Evolutionary conservation across 371 early-diverging fungal species (phyloP), one percentile per base, ranked within the genome.

Genomic region (Dichotomocladium elegans): DNA sequence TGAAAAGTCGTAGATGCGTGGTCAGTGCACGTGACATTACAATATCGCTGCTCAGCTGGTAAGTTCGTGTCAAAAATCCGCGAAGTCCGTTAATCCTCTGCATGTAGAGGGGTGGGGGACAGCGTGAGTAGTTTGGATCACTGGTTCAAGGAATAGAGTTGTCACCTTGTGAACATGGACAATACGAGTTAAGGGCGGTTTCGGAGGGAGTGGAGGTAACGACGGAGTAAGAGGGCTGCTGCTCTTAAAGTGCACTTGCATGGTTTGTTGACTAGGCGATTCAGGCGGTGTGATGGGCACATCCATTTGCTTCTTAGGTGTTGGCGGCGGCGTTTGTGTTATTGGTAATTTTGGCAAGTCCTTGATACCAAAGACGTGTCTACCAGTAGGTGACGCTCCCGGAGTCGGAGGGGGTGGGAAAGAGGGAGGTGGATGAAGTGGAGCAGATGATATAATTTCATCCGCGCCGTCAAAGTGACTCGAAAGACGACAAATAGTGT

Each of bases 11-110:
- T 6, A 54, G 35, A 15, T 53, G 53, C 9, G 53, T 43, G 22
- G 56, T 53, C 3, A 45, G 43, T 15, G 63, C 47, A 2, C 52
- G 46, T 41, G 63, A 63, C 46, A 51, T 47, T 41, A 63, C 27
- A 27, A 63, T 43, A 6, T 47, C 45, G 28, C 52, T 35, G 17
- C 51, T 44, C n/a, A 63, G 54, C 26, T 57, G 63, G 34, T 63
- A 63, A 5, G 63, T 63, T 4, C 63, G 49, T 15, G 63, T 63
- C 24, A 63, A 26, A 11, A 63, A 63, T 4, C 63, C 63, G 5
- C 41, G 25, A 19, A 57, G 15, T 10, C 63, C 63, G 30, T 63
- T 63, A 27, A 58, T 53, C 46, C 43, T 41, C 63, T 63, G n/a
- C n/a, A n/a, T n/a, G n/a, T n/a, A n/a, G n/a, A n/a, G n/a, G n/a